Evolutionary conservation across 2,329 filamentous ascomycete genomes (phyloP), one percentile per base, ranked within the genome.

Genomic region (Colletotrichum somersetense): DNA sequence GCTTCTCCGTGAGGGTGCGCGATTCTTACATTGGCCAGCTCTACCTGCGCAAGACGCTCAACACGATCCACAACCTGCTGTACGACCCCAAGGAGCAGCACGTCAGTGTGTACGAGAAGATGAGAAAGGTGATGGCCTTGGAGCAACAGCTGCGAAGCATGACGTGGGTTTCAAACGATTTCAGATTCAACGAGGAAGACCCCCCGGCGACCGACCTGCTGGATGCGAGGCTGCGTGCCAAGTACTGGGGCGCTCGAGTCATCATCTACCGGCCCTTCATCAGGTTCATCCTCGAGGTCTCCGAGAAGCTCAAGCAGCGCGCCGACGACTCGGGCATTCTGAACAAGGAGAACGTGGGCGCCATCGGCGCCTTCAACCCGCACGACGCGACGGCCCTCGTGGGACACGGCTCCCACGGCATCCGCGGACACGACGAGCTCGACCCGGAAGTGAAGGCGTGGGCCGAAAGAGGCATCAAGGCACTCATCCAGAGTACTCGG

Each of bases 191-290:
- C 2, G 92, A 94, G 72, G 81, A 86, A 2, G 93, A 97, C 66
- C 86, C 87, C 5, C 94, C 94, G 1, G 89, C 95, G 0, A 80
- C 78, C 0, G 91, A 97, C 61, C 95, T 98, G 72, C 90, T 98
- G 20, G 86, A 90, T 16, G 96, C 96, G 42, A 90, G 96, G 30
- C 86, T 98, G 73, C 91, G 96, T 53, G 96, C 93, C 18, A 98
- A 99, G 80, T 98, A 96, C 81, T 98, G 96, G 86, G 96, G 96
- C 26, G 95, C 94, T 0, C 89, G 92, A 75, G 95, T 97, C 74
- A 95, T 98, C 78, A 95, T 96, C 35, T 93, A 96, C 79, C 89
- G 96, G 33, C 94, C 93, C 0, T 94, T 96, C 73, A 80, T 91
- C 65, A 83, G 85, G 74, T 83, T 87, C 73, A 87, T 92, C 57